Evolutionary conservation across 2,329 filamentous ascomycete genomes (phyloP).

Genomic region (Paecilomyces sp.): DNA sequence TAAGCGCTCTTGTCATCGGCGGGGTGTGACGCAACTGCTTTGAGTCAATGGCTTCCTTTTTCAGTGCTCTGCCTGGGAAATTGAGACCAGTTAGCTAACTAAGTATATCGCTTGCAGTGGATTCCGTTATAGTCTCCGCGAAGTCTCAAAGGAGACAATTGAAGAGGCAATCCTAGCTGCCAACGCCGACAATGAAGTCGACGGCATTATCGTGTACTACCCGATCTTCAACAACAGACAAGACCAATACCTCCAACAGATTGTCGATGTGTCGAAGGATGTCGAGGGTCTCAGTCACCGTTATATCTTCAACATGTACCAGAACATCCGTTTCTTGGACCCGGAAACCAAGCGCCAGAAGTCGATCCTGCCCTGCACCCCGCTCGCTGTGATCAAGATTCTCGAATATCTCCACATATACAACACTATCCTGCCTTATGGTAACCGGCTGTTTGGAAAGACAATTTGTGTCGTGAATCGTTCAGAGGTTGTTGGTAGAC

Average conservation of each 20-base stretch:
- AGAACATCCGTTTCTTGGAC: slow-evolving; percentile 94
- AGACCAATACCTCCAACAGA: slow-evolving; percentile 93
- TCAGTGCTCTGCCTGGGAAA: neutral
- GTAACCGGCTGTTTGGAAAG: slow-evolving; percentile 86
- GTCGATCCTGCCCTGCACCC: slow-evolving; percentile 90
- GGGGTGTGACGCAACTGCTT: neutral
- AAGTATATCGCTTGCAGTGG: slow-evolving; percentile 50
- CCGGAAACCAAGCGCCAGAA: slow-evolving; percentile 61
- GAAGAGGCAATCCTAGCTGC: slow-evolving; percentile 83
- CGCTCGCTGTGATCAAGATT: slow-evolving; percentile 93
- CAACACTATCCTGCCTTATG: slow-evolving; percentile 87
- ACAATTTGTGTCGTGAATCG: slow-evolving; percentile 96
- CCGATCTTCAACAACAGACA: slow-evolving; percentile 88
- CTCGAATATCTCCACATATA: slow-evolving; percentile 94
- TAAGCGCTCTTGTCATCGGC: neutral
- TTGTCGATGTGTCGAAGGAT: slow-evolving; percentile 83
- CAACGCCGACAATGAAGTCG: slow-evolving; percentile 68
- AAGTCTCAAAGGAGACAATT: slow-evolving; percentile 77
- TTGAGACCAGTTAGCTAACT: neutral
- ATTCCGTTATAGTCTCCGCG: slow-evolving; percentile 79
- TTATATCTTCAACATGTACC: slow-evolving; percentile 99
- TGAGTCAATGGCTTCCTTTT: neutral
- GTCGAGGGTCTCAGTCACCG: slow-evolving; percentile 91
- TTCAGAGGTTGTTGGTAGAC: slow-evolving; percentile 89
- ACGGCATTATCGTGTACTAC: slow-evolving; percentile 97